Percentiles rank a stretch among this genome's conserved stretches.
Evolutionary conservation across 2,329 filamentous ascomycete genomes (phyloP).

Genomic region (Cadophora gregata): DNA sequence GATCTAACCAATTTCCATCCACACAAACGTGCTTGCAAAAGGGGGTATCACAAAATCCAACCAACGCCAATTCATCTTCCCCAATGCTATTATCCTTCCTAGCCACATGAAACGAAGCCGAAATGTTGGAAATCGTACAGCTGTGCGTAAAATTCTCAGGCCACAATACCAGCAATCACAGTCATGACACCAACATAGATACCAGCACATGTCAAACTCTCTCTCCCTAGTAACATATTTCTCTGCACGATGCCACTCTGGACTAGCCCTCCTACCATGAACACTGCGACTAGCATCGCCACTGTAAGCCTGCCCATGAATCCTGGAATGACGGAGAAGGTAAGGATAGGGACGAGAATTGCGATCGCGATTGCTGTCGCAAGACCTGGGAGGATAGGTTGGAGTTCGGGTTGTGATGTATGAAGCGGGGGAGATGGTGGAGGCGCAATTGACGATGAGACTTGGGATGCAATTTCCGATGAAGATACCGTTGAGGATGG

Average conservation of each 20-base stretch:
- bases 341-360: slow-evolving; percentile 62
- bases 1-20: neutral
- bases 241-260: slow-evolving; percentile 32
- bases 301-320: slow-evolving; percentile 64
- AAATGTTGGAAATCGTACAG: slow-evolving; percentile 6
- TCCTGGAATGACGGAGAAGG: slow-evolving; percentile 62
- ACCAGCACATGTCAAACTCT: slow-evolving; percentile 36
- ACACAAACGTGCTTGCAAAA: slow-evolving; percentile 1
- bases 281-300: slow-evolving; percentile 57
- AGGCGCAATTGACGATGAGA: slow-evolving; percentile 14
- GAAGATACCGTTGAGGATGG: slow-evolving; percentile 10
- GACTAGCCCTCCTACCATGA: slow-evolving; percentile 45
- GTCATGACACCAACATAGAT: slow-evolving; percentile 42
- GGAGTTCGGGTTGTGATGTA: slow-evolving; percentile 23
- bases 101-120: neutral
- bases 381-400: slow-evolving; percentile 37
- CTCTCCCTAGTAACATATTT: slow-evolving; percentile 27
- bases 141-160: neutral
- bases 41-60: slow-evolving; percentile 25
- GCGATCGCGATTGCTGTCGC: slow-evolving; percentile 57
- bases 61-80: neutral
- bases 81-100: neutral
- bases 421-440: neutral
- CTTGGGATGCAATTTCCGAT: slow-evolving; percentile 25
- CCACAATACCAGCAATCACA: slow-evolving; percentile 40